Percentiles rank a stretch among this genome's conserved stretches.
Evolutionary conservation across 2,329 filamentous ascomycete genomes (phyloP).

Genomic region (Ophiostoma tasmaniense): DNA sequence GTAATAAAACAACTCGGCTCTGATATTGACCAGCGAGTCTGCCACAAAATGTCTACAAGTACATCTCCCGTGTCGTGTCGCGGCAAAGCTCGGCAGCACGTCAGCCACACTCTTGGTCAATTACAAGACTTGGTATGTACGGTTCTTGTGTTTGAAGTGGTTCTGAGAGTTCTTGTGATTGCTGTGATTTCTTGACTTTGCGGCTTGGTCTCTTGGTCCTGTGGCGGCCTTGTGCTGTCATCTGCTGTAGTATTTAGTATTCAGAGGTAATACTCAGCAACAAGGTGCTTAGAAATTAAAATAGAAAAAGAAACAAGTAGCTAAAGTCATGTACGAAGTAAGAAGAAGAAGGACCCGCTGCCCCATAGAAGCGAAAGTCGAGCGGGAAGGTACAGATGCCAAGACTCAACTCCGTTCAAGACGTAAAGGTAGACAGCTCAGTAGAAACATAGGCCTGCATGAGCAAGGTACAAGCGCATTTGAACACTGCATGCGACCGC

Average conservation of each 20-base stretch:
- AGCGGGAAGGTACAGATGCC: too few relatives aligned
- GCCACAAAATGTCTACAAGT: not conserved
- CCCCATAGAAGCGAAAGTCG: too few relatives aligned
- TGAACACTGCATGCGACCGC: constrained; percentile 7
- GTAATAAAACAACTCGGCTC: too few relatives aligned
- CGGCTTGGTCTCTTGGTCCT: not conserved
- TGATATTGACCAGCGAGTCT: not conserved
- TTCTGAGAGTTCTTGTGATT: not conserved
- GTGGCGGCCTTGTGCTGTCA: not conserved
- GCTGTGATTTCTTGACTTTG: not conserved
- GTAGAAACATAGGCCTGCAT: not conserved
- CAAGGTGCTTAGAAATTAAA: not conserved
- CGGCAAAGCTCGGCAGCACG: not conserved
- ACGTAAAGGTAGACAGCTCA: not conserved
- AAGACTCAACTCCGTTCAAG: too few relatives aligned
- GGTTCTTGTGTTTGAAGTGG: not conserved
- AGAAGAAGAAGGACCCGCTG: too few relatives aligned
- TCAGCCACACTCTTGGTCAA: not conserved
- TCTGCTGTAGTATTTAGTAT: not conserved
- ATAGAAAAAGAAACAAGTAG: not conserved
- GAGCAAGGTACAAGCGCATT: constrained; percentile 16
- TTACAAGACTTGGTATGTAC: not conserved
- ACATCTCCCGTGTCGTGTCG: not conserved
- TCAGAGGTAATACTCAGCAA: not conserved
- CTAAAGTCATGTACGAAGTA: not conserved